phyloP scores from a whole-genome alignment of 106 monocot genomes.

The Agapanthus africanus region DNA sequence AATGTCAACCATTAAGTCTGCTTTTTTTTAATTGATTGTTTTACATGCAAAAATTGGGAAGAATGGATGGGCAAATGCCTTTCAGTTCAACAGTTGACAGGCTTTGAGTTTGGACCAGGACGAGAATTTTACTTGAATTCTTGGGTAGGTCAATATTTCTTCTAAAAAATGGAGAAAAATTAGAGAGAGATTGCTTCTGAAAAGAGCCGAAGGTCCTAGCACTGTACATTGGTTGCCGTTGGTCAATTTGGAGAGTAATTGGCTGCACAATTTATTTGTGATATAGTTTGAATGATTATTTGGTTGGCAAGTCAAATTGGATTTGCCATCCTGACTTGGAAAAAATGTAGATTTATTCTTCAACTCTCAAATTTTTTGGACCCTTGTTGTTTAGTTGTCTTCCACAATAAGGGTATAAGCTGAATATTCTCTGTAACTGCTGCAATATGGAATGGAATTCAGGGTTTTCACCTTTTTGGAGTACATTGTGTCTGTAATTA shows the following conservation, averaged over 20 bases:
- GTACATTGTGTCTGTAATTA: too few relatives aligned
- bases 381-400: constrained; percentile 8
- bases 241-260: constrained; percentile 9
- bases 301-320: constrained; percentile 23
- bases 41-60: not conserved
- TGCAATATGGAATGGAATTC: constrained; percentile 11
- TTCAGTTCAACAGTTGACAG: not conserved
- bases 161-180: not conserved
- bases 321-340: constrained; percentile 17
- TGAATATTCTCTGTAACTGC: not conserved
- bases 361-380: not conserved
- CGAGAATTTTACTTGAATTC: not conserved
- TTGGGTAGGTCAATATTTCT: not conserved
- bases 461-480: too few relatives aligned
- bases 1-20: constrained; percentile 40
- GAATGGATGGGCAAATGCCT: not conserved
- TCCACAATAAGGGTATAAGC: constrained; percentile 3
- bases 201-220: constrained; percentile 10
- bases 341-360: constrained; percentile 13
- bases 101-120: not conserved
- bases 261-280: constrained; percentile 29
- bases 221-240: not conserved
- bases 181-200: constrained; percentile 6
- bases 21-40: not conserved
- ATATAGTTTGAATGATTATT: constrained; percentile 23